Percentiles rank a stretch among this genome's conserved stretches.
Evolutionary conservation across 169 alveolate species (phyloP).

Genomic region (Cryptosporidium baileyi): DNA sequence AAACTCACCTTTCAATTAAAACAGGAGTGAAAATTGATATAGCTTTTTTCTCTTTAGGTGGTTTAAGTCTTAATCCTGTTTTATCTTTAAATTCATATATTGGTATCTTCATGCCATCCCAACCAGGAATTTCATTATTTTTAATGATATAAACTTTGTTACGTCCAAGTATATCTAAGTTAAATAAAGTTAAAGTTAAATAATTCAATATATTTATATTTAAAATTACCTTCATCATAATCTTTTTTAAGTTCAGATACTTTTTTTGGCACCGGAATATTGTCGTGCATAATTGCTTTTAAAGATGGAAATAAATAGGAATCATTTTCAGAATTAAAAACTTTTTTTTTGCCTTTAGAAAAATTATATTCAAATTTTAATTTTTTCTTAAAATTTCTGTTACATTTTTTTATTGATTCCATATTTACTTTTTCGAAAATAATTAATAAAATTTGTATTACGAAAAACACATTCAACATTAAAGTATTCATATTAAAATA

Average conservation of each 20-base stretch:
- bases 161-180: slow-evolving; percentile 8
- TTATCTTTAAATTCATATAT: not conserved
- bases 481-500: no score
- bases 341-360: not conserved
- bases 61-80: not conserved
- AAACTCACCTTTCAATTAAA: slow-evolving; percentile 40
- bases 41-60: not conserved
- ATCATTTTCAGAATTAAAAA: slow-evolving; percentile 2
- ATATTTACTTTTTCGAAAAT: not conserved
- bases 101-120: slow-evolving; percentile 66
- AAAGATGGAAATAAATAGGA: slow-evolving; percentile 23
- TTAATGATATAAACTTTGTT: slow-evolving; percentile 26
- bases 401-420: not conserved
- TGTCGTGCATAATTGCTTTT: not conserved
- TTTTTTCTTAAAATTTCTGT: not conserved
- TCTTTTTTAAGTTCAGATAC: not conserved
- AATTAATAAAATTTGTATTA: no score
- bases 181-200: not conserved
- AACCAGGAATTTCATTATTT: slow-evolving; percentile 57
- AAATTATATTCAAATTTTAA: no score
- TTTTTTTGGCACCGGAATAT: slow-evolving; percentile 9
- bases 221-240: slow-evolving; percentile 14
- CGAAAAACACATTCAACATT: no score
- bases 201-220: not conserved
- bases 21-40: slow-evolving; percentile 50